Base-by-base conservation (phyloP, 2,329 filamentous ascomycete species). In the Calonectria pseudoreteaudii region DNA sequence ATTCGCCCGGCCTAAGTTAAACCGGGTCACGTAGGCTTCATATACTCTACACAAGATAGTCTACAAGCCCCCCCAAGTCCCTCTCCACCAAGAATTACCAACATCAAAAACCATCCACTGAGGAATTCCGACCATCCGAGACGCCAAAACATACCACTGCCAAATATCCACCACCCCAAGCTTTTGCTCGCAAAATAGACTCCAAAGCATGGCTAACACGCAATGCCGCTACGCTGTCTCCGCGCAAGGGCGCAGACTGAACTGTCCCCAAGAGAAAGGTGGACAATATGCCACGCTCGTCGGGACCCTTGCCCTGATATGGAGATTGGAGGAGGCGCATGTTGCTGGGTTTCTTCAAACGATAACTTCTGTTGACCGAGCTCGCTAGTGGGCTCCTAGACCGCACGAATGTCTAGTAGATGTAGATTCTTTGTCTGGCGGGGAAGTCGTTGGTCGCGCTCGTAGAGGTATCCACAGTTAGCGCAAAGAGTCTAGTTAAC, bases 391-490 rank as follows among this genome's bases (percentile, higher is more conserved):
- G 75, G 38, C 70, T 79, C 73, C 80, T 83, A 85, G 72, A 78
- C 79, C 64, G 78, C 78, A 70, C 82, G 83, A 67, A 82, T 75
- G 68, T 84, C 81, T 70, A 82, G 76, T 68, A 83, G 71, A 78
- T 86, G 83, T 65, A 86, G 79, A 74, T 86, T 86, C 81, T 84
- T 85, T 53, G 82, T 86, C 75, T 86, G 85, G 30, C 85, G 84
- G 11, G 96, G 96, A 0, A 98, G 89, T 77, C 93, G 93, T 85
- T 94, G 93, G 84, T 97, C 94, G 69, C 95, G 93, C 85, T 98
- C 96, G 83, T 94, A 98, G 26, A 96, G 86, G 79, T 96, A 93
- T 71, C 95, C 96, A 83, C 96, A 98, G 83, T 98, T 98, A 85
- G 96, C 94, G 87, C 96, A 98, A 5, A 98, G 91, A 36, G 94